phyloP scores from a whole-genome alignment of 2,329 filamentous ascomycete genomes.

The Tolypocladium cylindrosporum region DNA sequence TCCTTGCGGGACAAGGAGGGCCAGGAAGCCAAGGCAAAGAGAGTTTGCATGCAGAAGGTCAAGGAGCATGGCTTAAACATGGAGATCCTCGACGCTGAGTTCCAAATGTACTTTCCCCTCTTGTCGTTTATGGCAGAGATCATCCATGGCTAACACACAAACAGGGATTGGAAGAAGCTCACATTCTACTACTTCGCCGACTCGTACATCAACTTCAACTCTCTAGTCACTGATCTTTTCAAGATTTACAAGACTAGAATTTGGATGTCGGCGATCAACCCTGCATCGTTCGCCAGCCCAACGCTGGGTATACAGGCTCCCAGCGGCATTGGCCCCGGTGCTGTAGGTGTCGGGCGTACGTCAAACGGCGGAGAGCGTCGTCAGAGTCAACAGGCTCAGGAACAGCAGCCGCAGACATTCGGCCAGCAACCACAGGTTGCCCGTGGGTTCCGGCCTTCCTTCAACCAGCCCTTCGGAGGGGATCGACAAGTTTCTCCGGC shows the following conservation, averaged over 20 bases:
- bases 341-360: slow-evolving; percentile 47
- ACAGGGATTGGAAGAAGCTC: slow-evolving; percentile 95
- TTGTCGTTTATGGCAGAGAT: neutral
- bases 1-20: slow-evolving; percentile 90
- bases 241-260: slow-evolving; percentile 99
- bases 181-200: slow-evolving; percentile 99
- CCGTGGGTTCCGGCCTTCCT: slow-evolving; percentile 32
- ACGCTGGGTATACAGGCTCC: slow-evolving; percentile 62
- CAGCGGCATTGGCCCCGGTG: slow-evolving; percentile 55
- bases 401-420: slow-evolving; percentile 23
- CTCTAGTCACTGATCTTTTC: slow-evolving; percentile 91
- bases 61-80: slow-evolving; percentile 90
- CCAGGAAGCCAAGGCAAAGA: slow-evolving; percentile 94
- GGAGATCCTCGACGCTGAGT: slow-evolving; percentile 98
- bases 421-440: slow-evolving; percentile 23
- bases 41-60: slow-evolving; percentile 93
- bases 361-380: slow-evolving; percentile 34
- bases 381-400: slow-evolving; percentile 31
- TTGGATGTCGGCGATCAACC: slow-evolving; percentile 99
- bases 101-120: slow-evolving; percentile 65
- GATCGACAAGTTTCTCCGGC: slow-evolving; percentile 31
- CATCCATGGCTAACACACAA: slow-evolving; percentile 3
- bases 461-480: slow-evolving; percentile 27
- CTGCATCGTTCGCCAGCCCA: slow-evolving; percentile 82
- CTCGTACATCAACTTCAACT: slow-evolving; percentile 98